Conservation (phyloP, 768 basidiomycete species). For the Pleurotus tuber-regium region DNA sequence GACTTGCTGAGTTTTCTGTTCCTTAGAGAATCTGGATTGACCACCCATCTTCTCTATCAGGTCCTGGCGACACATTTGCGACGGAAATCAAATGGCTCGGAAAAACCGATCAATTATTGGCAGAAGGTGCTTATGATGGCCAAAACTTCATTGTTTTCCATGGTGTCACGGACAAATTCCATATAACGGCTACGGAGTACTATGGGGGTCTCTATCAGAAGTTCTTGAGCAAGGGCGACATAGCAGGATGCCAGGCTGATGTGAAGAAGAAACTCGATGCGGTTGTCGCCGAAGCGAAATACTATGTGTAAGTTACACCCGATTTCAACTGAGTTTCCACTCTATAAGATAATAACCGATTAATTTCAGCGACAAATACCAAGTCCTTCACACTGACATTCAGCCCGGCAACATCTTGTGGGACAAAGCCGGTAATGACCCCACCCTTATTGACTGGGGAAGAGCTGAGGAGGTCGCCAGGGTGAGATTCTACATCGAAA, state of each 20-base stretch:
- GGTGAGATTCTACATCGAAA: too few relatives aligned
- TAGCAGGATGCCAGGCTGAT: not conserved
- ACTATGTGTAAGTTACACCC: too few relatives aligned
- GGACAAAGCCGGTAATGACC: not conserved
- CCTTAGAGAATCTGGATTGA: too few relatives aligned
- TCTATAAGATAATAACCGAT: too few relatives aligned
- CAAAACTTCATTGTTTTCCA: not conserved
- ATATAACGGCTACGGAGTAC: not conserved
- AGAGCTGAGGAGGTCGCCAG: not conserved
- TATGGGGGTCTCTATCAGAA: not conserved
- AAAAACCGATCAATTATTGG: not conserved
- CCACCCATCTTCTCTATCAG: not conserved
- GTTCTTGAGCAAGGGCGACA: not conserved
- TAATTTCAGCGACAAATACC: too few relatives aligned
- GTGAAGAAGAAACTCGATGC: not conserved
- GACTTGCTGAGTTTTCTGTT: not conserved
- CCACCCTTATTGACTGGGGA: constrained; percentile 5
- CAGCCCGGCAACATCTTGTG: constrained; percentile 5
- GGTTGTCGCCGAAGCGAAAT: not conserved
- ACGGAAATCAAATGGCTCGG: not conserved
- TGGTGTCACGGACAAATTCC: not conserved
- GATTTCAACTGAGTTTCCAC: too few relatives aligned
- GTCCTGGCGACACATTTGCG: not conserved
- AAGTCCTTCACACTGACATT: not conserved
- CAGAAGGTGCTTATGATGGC: not conserved